phyloP scores from a whole-genome alignment of 768 basidiomycete genomes.

The Leucogyrophana mollusca region DNA sequence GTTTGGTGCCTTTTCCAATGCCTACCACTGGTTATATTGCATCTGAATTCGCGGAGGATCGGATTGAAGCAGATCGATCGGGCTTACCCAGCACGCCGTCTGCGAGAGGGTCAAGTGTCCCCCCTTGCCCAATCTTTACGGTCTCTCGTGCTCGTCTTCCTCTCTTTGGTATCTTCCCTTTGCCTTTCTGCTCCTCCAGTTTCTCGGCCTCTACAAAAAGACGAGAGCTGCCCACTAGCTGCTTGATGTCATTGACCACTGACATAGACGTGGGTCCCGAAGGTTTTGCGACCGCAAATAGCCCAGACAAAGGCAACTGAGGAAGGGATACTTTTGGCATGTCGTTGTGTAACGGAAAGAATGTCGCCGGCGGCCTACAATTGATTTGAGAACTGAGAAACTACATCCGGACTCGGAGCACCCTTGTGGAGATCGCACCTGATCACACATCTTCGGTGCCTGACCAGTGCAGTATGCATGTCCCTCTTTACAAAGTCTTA shows the following conservation, averaged over 20 bases:
- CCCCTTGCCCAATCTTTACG: conserved; percentile 89
- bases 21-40: conserved; percentile 66
- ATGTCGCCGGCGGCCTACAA: not conserved
- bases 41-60: conserved; percentile 6
- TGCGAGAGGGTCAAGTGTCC: conserved; percentile 94
- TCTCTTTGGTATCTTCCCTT: conserved; percentile 40
- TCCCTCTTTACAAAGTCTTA: too few species aligned
- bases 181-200: conserved; percentile 49
- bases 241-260: conserved; percentile 81
- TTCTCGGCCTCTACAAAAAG: conserved; percentile 69
- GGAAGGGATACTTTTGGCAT: conserved; percentile 69
- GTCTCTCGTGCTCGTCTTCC: conserved; percentile 37
- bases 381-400: too few species aligned
- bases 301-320: conserved; percentile 65
- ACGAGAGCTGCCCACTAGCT: conserved; percentile 70
- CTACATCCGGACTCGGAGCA: too few species aligned
- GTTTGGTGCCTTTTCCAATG: conserved; percentile 87
- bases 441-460: too few species aligned
- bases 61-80: not conserved
- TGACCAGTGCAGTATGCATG: too few species aligned
- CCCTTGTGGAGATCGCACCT: too few species aligned
- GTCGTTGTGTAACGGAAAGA: not conserved
- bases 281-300: conserved; percentile 91
- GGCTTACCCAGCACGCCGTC: conserved; percentile 87
- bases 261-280: conserved; percentile 93